A percentile compares a stretch with the other conserved stretches of the same genome.
Conservation (phyloP, 352 stramenopile species). For the Phytophthora europaea region DNA sequence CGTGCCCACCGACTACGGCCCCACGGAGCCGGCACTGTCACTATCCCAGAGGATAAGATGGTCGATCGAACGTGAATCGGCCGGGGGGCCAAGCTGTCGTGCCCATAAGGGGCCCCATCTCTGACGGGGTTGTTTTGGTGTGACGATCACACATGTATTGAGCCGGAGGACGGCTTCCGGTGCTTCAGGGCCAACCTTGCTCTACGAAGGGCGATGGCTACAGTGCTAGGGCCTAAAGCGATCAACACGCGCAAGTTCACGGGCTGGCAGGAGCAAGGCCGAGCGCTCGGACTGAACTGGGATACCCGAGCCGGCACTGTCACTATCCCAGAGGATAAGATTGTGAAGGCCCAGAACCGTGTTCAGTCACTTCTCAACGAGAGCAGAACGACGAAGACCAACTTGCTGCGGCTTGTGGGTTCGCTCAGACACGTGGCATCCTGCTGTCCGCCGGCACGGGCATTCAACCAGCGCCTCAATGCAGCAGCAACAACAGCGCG, state of each 20-base stretch:
- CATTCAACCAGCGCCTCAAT: not conserved
- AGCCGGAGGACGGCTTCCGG: not conserved
- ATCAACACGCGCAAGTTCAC: conserved; percentile 8
- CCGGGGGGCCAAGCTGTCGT: too few relatives aligned
- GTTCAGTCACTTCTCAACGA: not conserved
- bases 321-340: not conserved
- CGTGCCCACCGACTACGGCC: not conserved
- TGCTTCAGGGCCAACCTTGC: not conserved
- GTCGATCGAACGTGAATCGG: too few relatives aligned
- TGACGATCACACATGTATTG: not conserved
- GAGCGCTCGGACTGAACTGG: not conserved
- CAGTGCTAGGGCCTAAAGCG: not conserved
- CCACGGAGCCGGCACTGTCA: too few relatives aligned
- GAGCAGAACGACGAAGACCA: not conserved
- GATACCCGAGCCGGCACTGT: not conserved
- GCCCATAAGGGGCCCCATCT: too few relatives aligned
- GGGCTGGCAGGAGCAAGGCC: not conserved
- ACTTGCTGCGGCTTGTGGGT: not conserved
- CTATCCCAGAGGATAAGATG: too few relatives aligned
- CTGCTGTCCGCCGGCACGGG: not conserved
- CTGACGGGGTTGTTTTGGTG: conserved; percentile 3
- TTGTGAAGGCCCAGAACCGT: not conserved
- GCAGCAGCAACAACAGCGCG: not conserved
- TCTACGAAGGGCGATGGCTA: conserved; percentile 9
- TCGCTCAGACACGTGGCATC: not conserved